These are phyloP conservation scores for Phytophthora pluvialis DNA, from an alignment of 352 stramenopile species.

Conservation along the genomic window DNA sequence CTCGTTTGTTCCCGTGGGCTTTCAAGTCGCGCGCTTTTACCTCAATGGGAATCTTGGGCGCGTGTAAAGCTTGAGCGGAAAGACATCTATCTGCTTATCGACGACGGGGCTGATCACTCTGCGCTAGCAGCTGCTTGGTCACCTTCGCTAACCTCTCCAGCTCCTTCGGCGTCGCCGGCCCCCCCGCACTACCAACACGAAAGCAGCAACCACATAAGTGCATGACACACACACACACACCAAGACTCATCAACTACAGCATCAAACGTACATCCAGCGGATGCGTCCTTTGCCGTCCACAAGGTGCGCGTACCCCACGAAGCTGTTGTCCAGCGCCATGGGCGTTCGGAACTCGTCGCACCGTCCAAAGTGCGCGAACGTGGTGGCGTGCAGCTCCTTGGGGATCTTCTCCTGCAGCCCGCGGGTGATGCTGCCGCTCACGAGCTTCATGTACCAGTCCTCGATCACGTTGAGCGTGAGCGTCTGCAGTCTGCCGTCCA, in stretches of 20 bases:
- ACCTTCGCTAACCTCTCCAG: slow-evolving; percentile 63
- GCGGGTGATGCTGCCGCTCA: slow-evolving; percentile 68
- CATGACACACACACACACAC: background rate
- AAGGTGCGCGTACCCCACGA: slow-evolving; percentile 85
- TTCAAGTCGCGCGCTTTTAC: slow-evolving; percentile 13
- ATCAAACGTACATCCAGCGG: slow-evolving; percentile 81
- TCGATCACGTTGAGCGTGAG: slow-evolving; percentile 87
- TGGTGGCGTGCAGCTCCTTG: slow-evolving; percentile 50
- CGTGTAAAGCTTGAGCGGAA: slow-evolving; percentile 7
- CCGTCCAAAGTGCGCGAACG: slow-evolving; percentile 76
- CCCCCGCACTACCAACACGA: slow-evolving; percentile 57
- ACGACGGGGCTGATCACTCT: slow-evolving; percentile 43
- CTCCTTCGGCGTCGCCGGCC: slow-evolving; percentile 67
- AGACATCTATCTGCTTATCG: slow-evolving; percentile 25
- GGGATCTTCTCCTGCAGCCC: slow-evolving; percentile 67
- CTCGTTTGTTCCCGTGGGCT: background rate
- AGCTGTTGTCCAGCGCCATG: slow-evolving; percentile 87
- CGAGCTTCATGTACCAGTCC: slow-evolving; percentile 90
- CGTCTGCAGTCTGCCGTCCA: slow-evolving; percentile 52
- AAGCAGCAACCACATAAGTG: slow-evolving; percentile 18
- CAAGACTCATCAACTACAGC: background rate
- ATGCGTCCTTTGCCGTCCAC: slow-evolving; percentile 83
- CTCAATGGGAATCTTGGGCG: slow-evolving; percentile 11
- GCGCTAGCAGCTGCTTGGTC: slow-evolving; percentile 62
- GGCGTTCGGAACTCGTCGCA: slow-evolving; percentile 83